A percentile compares a stretch with the other conserved stretches of the same genome.
Conservation (phyloP, 208 protist genomes). For the Porcisia hertigi region DNA sequence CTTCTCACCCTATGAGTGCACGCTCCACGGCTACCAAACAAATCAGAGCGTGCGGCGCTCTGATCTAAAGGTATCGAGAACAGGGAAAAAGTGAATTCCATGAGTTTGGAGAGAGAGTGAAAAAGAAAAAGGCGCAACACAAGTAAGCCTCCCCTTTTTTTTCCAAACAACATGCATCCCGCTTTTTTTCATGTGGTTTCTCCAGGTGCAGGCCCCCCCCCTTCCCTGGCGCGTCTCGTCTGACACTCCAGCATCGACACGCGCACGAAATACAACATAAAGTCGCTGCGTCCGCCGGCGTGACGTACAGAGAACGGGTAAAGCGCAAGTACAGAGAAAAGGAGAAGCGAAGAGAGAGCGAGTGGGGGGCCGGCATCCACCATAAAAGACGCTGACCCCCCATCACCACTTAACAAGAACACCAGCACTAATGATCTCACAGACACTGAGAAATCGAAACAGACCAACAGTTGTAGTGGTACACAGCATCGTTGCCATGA, state of each 20-base stretch:
- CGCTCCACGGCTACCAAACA: background rate
- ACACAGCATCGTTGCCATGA: constrained; percentile 6
- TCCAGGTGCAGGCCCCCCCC: background rate
- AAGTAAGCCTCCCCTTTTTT: background rate
- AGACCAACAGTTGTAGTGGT: constrained; percentile 11
- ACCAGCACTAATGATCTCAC: background rate
- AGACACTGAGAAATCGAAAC: constrained; percentile 2
- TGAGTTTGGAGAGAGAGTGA: background rate
- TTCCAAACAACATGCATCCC: background rate
- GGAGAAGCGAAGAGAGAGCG: background rate
- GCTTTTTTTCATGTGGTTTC: background rate
- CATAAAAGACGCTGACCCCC: background rate
- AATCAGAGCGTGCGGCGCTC: background rate
- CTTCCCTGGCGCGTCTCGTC: background rate
- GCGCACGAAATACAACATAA: background rate
- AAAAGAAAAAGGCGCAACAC: background rate
- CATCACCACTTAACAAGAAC: background rate
- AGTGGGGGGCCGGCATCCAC: background rate
- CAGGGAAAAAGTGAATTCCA: background rate
- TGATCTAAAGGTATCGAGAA: background rate
- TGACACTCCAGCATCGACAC: background rate
- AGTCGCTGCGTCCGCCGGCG: background rate
- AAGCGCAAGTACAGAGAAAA: background rate
- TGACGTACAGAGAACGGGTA: background rate
- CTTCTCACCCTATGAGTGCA: background rate